These are phyloP conservation scores for Arthrobotrys musiformis DNA, from an alignment of 2,329 filamentous ascomycete species.

Conservation along the genomic window DNA sequence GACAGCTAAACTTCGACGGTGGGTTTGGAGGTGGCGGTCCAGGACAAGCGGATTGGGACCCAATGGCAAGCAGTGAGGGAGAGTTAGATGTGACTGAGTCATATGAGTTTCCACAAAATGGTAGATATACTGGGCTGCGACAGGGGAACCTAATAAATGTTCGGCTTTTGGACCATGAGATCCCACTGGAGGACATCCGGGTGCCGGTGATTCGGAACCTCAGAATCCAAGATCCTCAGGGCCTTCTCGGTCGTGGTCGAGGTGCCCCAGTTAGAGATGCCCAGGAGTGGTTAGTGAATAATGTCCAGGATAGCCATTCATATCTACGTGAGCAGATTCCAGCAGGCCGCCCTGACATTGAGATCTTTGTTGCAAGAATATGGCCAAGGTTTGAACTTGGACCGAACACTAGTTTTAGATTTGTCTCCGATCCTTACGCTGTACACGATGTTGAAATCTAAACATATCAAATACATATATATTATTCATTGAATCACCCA, in stretches of 20 bases:
- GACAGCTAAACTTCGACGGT: neutral
- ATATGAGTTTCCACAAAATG: neutral
- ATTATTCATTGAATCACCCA: too few relatives aligned
- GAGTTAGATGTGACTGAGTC: too few relatives aligned
- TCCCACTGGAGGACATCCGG: neutral
- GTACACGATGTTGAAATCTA: slow-evolving; percentile 6
- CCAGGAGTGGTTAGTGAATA: neutral
- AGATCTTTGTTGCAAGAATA: neutral
- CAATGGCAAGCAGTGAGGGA: neutral
- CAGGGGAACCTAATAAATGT: neutral
- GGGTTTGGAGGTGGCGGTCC: neutral
- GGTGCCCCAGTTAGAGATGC: neutral
- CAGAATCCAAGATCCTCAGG: slow-evolving; percentile 10
- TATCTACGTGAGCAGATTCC: too few relatives aligned
- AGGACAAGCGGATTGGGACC: slow-evolving; percentile 9
- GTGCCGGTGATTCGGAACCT: neutral
- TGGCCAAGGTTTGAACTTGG: neutral
- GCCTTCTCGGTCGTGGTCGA: neutral
- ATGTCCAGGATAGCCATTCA: neutral
- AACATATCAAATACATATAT: too few relatives aligned
- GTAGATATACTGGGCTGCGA: neutral
- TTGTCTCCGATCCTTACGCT: slow-evolving; percentile 18
- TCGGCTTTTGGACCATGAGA: neutral
- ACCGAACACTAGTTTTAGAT: slow-evolving; percentile 11
- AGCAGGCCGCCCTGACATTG: neutral